These are phyloP conservation scores for Zelopaecilomyces penicillatus DNA, from an alignment of 2,329 filamentous ascomycete genomes.

Conservation along the genomic window DNA sequence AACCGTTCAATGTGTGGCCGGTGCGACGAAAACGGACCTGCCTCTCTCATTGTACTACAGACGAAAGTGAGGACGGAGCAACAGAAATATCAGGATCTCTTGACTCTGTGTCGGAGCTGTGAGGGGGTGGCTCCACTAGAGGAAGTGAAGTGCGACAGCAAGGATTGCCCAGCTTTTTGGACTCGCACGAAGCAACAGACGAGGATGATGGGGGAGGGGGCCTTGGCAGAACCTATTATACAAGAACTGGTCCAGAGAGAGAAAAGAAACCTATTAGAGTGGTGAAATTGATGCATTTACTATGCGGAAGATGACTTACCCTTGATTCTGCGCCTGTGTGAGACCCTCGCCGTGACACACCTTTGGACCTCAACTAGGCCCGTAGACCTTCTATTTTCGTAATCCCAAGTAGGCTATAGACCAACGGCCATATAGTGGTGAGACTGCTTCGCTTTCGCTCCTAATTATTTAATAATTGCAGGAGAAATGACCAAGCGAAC, in stretches of 20 bases:
- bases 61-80: conserved; percentile 55
- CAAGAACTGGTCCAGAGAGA: conserved; percentile 20
- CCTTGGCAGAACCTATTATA: conserved; percentile 23
- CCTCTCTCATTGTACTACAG: conserved; percentile 57
- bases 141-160: conserved; percentile 76
- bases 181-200: conserved; percentile 57
- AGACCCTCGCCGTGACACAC: no score
- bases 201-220: conserved; percentile 33
- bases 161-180: conserved; percentile 91
- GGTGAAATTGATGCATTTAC: conserved; percentile 16
- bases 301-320: no score
- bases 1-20: conserved; percentile 42
- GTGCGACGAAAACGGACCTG: conserved; percentile 47
- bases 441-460: no score
- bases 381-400: no score
- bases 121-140: conserved; percentile 65
- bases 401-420: no score
- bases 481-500: no score
- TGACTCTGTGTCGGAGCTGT: conserved; percentile 71
- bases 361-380: no score
- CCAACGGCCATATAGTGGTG: no score
- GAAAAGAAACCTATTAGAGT: conserved; percentile 23
- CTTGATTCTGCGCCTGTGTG: no score
- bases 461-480: no score
- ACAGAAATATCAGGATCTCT: conserved; percentile 52